phyloP scores from a whole-genome alignment of 495 filamentous ascomycete genomes.

The Daldinia caldariorum region DNA sequence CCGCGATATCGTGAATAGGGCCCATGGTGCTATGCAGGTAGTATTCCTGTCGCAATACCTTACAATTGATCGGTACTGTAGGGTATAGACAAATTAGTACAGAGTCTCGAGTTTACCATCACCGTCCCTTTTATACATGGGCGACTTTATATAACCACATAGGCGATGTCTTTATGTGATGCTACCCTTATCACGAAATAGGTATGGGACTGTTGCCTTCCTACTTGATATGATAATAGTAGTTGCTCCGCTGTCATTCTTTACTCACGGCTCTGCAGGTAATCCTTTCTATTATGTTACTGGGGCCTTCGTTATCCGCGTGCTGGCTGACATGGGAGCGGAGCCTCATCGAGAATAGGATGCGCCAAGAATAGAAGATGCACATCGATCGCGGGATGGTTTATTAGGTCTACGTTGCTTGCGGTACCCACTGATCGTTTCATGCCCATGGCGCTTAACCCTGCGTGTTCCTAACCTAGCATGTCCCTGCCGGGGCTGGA shows the following conservation, averaged over 20 bases:
- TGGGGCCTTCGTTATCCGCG: neutral
- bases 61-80: neutral
- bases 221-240: neutral
- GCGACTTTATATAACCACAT: neutral
- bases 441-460: constrained; percentile 8
- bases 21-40: neutral
- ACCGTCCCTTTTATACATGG: neutral
- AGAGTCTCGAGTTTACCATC: neutral
- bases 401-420: neutral
- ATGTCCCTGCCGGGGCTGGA: constrained; percentile 1
- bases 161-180: neutral
- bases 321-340: neutral
- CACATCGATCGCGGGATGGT: constrained; percentile 7
- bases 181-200: neutral
- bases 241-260: neutral
- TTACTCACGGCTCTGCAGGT: neutral
- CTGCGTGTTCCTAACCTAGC: neutral
- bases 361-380: constrained; percentile 8
- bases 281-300: neutral
- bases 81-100: neutral
- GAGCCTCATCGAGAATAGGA: constrained; percentile 1
- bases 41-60: neutral
- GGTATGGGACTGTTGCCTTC: neutral
- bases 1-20: neutral
- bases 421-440: constrained; percentile 27